phyloP scores from a whole-genome alignment of 2,329 filamentous ascomycete genomes.

The Nothopassalora personata region DNA sequence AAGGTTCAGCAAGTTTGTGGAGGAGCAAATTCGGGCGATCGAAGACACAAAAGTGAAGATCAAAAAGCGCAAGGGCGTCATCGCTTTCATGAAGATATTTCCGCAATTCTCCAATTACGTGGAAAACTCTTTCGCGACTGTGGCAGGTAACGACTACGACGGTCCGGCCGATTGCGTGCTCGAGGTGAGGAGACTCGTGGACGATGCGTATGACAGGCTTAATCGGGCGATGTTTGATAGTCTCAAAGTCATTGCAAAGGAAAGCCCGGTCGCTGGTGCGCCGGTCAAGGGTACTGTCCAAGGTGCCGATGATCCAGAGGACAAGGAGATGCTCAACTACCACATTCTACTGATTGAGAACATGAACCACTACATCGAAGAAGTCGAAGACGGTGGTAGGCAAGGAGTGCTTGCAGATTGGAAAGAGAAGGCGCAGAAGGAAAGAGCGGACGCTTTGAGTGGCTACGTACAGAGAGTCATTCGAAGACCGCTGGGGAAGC shows the following conservation, averaged over 20 bases:
- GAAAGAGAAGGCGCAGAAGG: constrained; percentile 69
- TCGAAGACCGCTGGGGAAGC: constrained; percentile 78
- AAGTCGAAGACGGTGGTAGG: constrained; percentile 62
- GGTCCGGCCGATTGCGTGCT: constrained; percentile 44
- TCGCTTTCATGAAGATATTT: constrained; percentile 90
- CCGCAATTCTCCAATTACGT: constrained; percentile 77
- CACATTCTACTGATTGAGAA: constrained; percentile 97
- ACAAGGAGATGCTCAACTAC: constrained; percentile 95
- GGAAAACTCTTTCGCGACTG: constrained; percentile 68
- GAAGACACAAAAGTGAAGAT: constrained; percentile 99
- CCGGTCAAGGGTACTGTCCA: constrained; percentile 47
- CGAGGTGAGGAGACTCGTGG: constrained; percentile 70
- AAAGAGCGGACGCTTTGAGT: constrained; percentile 80
- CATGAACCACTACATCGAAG: constrained; percentile 95
- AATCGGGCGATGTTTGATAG: constrained; percentile 97
- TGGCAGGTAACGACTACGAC: constrained; percentile 42
- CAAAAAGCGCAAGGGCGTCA: constrained; percentile 96
- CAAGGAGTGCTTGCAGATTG: constrained; percentile 76
- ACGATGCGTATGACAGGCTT: constrained; percentile 81
- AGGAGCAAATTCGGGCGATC: constrained; percentile 90
- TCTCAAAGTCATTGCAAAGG: constrained; percentile 85
- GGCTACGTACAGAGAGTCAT: constrained; percentile 86
- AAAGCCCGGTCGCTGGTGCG: constrained; percentile 48
- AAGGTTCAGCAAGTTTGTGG: constrained; percentile 81
- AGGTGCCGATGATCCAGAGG: constrained; percentile 61